A percentile compares a stretch with the other conserved stretches of the same genome.
These are phyloP conservation scores for Cicer judaicum DNA, from an alignment of 306 rosid species.

Conservation along the genomic window DNA sequence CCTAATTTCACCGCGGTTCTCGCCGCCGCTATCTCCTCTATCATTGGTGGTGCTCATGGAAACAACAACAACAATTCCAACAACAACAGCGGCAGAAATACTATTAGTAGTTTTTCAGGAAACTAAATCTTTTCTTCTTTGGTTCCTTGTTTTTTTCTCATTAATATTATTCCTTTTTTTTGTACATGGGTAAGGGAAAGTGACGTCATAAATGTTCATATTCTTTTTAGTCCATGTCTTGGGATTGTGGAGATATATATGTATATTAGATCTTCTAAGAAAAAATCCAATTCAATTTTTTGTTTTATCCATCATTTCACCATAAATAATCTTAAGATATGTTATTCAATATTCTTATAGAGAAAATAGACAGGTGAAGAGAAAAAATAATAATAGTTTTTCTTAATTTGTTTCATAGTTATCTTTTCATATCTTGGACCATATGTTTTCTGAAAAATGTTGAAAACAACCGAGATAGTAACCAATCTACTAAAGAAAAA, in stretches of 20 bases:
- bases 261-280: slow-evolving; percentile 15
- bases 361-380: slow-evolving; percentile 51
- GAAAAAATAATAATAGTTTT: neutral
- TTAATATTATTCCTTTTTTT: slow-evolving; percentile 29
- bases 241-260: slow-evolving; percentile 44
- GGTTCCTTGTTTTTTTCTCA: neutral
- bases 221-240: slow-evolving; percentile 53
- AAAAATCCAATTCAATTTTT: slow-evolving; percentile 52
- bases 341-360: slow-evolving; percentile 36
- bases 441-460: slow-evolving; percentile 15
- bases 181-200: slow-evolving; percentile 46
- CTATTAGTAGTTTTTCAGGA: slow-evolving; percentile 66
- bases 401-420: slow-evolving; percentile 27
- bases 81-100: slow-evolving; percentile 44
- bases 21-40: slow-evolving; percentile 93
- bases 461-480: slow-evolving; percentile 42
- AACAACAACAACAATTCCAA: slow-evolving; percentile 34
- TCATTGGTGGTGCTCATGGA: slow-evolving; percentile 69
- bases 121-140: slow-evolving; percentile 43
- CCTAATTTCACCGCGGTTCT: slow-evolving; percentile 90
- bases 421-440: slow-evolving; percentile 27
- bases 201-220: slow-evolving; percentile 66
- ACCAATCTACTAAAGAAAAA: slow-evolving; percentile 13
- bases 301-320: slow-evolving; percentile 42
- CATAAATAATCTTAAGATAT: slow-evolving; percentile 51